A percentile compares a stretch with the other conserved stretches of the same genome.
Evolutionary conservation across 768 basidiomycete genomes (phyloP).

Genomic region (Podaxis sp.): DNA sequence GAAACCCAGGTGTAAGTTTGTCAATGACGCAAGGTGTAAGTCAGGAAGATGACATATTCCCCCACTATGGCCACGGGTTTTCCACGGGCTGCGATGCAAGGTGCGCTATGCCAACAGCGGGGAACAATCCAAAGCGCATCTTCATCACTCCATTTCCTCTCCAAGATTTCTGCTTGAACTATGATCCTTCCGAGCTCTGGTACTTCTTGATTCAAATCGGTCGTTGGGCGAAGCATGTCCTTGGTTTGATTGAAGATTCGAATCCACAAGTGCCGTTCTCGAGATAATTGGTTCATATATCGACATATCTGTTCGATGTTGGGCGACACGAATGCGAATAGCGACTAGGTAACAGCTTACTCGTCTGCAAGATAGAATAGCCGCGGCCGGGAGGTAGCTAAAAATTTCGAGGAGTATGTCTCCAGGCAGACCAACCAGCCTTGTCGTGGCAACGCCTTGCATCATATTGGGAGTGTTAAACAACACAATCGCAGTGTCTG

Average conservation of each 20-base stretch:
- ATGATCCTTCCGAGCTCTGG: neutral
- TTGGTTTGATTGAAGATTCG: neutral
- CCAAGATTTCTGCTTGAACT: neutral
- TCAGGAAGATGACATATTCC: neutral
- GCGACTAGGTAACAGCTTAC: neutral
- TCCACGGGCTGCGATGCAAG: neutral
- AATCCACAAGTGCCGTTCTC: neutral
- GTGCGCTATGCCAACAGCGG: neutral
- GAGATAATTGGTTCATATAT: neutral
- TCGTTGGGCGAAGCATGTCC: neutral
- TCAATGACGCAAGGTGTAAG: neutral
- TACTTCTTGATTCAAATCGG: neutral
- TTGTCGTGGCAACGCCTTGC: neutral
- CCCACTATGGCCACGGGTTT: neutral
- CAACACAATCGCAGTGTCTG: too few species aligned
- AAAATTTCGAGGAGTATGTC: neutral
- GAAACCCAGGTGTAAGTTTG: neutral
- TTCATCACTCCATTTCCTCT: neutral
- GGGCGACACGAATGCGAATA: neutral
- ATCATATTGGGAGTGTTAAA: neutral
- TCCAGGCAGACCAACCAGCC: neutral
- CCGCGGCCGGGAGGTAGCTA: neutral
- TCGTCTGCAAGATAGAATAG: neutral
- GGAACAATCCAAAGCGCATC: neutral
- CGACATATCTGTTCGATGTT: neutral